Conservation (phyloP, 331 rosid genomes). For the Quercus lobata region DNA sequence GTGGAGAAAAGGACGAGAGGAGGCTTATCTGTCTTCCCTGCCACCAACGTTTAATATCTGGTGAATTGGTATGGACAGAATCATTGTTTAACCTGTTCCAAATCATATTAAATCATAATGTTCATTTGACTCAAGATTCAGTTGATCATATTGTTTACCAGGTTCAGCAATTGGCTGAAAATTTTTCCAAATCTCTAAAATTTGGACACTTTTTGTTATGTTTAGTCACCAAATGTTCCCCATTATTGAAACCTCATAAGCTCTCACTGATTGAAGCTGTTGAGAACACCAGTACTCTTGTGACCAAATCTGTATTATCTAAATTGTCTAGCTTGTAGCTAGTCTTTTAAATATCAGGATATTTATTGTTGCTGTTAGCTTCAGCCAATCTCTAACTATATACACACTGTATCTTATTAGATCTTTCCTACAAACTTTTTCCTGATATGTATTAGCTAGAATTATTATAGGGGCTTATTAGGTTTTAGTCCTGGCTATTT, state of each 20-base stretch:
- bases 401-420: neutral
- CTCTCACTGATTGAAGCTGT: conserved; percentile 24
- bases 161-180: conserved; percentile 24
- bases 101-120: conserved; percentile 31
- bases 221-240: conserved; percentile 33
- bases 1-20: conserved; percentile 31
- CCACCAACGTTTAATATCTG: conserved; percentile 24
- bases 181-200: conserved; percentile 30
- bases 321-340: conserved; percentile 26
- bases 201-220: conserved; percentile 37
- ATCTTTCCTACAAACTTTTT: neutral
- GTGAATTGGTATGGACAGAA: conserved; percentile 40
- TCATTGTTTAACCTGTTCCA: conserved; percentile 36
- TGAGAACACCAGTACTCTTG: conserved; percentile 22
- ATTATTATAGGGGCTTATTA: neutral
- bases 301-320: conserved; percentile 29
- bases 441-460: neutral
- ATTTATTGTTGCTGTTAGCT: neutral
- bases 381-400: neutral
- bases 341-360: neutral
- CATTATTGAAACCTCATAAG: conserved; percentile 27
- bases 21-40: conserved; percentile 31
- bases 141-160: conserved; percentile 33
- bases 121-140: conserved; percentile 28
- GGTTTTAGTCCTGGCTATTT: too few species aligned